phyloP scores from a whole-genome alignment of 2,329 filamentous ascomycete genomes.

The Trichoderma sp. region DNA sequence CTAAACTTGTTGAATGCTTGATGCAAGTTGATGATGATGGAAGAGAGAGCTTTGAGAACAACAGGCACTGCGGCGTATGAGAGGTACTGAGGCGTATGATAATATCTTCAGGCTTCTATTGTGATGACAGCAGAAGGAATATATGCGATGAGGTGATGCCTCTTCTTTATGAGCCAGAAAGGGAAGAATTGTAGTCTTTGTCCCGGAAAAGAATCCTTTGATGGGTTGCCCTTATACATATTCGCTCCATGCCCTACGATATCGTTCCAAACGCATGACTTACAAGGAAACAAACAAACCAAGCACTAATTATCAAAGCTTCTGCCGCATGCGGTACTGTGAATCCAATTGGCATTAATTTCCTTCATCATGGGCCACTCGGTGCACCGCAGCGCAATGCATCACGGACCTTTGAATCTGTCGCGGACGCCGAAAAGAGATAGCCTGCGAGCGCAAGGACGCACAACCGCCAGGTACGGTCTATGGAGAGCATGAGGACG shows the following conservation, averaged over 20 bases:
- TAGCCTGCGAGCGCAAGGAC: not conserved
- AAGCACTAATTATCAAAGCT: conserved; percentile 18
- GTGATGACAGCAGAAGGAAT: not conserved
- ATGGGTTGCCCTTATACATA: not conserved
- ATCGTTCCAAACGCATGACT: conserved; percentile 13
- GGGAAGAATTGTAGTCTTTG: conserved; percentile 4
- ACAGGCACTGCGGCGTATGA: not conserved
- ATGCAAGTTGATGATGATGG: not conserved
- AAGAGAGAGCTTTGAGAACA: not conserved
- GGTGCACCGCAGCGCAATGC: conserved; percentile 5
- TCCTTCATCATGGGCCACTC: conserved; percentile 17
- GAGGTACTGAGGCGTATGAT: not conserved
- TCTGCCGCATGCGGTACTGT: conserved; percentile 23
- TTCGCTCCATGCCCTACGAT: not conserved
- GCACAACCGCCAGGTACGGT: not conserved
- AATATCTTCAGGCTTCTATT: not conserved
- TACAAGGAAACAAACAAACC: conserved; percentile 19
- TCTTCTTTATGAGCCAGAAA: not conserved
- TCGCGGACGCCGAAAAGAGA: not conserved
- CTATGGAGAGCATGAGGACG: not conserved
- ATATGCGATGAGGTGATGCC: not conserved
- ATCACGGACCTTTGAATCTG: not conserved
- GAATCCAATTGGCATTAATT: not conserved
- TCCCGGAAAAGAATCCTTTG: not conserved
- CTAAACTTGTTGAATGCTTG: not conserved